Percentiles rank a stretch among this genome's conserved stretches.
Evolutionary conservation across 2,329 filamentous ascomycete species (phyloP).

Genomic region (Cytospora piceae): DNA sequence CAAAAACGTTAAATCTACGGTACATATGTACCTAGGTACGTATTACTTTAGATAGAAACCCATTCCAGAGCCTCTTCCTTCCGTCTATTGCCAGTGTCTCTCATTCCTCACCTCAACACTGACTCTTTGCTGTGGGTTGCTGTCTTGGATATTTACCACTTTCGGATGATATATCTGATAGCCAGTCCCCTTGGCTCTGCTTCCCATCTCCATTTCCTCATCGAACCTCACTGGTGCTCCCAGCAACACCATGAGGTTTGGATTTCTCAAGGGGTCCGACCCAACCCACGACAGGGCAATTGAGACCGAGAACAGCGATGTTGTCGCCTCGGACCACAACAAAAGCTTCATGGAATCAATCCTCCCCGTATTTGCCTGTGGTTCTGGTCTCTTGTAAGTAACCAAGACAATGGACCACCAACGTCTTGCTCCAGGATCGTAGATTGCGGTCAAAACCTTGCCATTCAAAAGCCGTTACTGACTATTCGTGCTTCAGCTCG

Average conservation of each 20-base stretch:
- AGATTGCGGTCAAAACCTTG: no score
- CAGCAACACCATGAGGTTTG: slow-evolving; percentile 24
- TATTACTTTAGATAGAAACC: neutral
- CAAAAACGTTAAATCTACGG: neutral
- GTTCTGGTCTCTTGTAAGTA: slow-evolving; percentile 73
- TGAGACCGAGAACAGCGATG: slow-evolving; percentile 11
- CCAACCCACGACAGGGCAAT: slow-evolving; percentile 14
- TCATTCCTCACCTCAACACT: neutral
- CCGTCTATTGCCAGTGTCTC: neutral
- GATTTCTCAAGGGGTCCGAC: slow-evolving; percentile 26
- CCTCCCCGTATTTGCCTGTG: slow-evolving; percentile 81
- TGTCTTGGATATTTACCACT: neutral
- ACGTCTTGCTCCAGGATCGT: no score
- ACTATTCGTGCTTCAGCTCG: slow-evolving; percentile 45
- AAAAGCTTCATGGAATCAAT: slow-evolving; percentile 32
- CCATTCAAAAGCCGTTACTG: neutral
- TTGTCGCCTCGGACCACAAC: slow-evolving; percentile 7
- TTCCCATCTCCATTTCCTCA: neutral
- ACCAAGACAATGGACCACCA: no score
- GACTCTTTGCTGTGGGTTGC: neutral
- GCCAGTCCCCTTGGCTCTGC: neutral
- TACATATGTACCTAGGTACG: no score
- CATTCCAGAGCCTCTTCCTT: slow-evolving; percentile 2
- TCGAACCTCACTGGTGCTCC: neutral
- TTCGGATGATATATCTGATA: neutral